A percentile compares a stretch with the other conserved stretches of the same genome.
Conservation (phyloP, 176 grass and related monocot species). For the Juncus effusus region DNA sequence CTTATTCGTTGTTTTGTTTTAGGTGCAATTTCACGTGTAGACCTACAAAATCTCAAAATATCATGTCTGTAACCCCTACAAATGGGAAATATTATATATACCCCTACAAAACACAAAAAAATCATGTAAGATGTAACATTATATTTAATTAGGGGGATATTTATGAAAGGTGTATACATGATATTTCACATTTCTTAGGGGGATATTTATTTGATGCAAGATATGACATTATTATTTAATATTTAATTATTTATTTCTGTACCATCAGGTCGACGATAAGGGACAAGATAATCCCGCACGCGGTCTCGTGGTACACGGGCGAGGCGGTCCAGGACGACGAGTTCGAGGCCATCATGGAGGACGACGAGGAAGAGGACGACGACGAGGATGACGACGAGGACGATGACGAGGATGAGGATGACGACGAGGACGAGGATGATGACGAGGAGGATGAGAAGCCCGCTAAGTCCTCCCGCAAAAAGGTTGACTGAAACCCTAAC, state of each 20-base stretch:
- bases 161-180: not conserved
- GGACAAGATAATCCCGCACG: conserved; percentile 95
- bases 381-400: conserved; percentile 33
- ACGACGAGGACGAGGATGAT: conserved; percentile 38
- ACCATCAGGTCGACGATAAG: conserved; percentile 71
- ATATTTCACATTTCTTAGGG: no score
- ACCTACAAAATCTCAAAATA: no score
- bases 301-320: conserved; percentile 87
- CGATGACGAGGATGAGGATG: conserved; percentile 36
- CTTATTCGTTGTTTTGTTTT: not conserved
- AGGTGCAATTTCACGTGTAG: no score
- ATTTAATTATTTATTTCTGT: not conserved
- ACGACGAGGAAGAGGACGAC: conserved; percentile 45
- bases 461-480: conserved; percentile 24
- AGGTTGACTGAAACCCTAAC: conserved; percentile 18
- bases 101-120: no score
- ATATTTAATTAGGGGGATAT: no score
- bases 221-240: conserved; percentile 10
- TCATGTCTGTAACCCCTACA: no score
- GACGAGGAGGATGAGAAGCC: conserved; percentile 57
- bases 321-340: conserved; percentile 76
- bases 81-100: no score
- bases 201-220: not conserved
- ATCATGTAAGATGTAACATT: no score
- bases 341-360: conserved; percentile 57